Evolutionary conservation across 495 filamentous ascomycete species (phyloP), one percentile per base, ranked within the genome.

Genomic region (Aspergillus homomorphus): DNA sequence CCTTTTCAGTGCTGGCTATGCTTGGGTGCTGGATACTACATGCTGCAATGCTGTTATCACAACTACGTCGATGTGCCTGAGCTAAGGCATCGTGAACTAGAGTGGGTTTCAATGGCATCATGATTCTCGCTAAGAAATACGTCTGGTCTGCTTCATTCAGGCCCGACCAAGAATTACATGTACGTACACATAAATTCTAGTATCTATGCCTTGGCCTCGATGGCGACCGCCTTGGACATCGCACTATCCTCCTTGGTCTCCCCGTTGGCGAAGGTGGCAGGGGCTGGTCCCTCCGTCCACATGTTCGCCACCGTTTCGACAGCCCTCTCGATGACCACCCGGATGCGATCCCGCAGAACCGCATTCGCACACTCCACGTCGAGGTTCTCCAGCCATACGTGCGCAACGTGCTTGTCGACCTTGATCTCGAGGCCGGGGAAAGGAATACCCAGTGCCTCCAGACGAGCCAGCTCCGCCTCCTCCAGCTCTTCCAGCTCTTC

Each of bases 291-390:
- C 45, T 71, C 66, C 19, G 73, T 66, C 85, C 85, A 87, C 62
- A 97, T 75, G 28, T 89, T 89, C 53, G 90, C 89, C 4, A 92
- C 87, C 16, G 90, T 89, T 77, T 96, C 94, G n/a, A 95, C 85
- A 2, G 89, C 91, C 62, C 94, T 77, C 69, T 98, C 94, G 24
- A 97, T 89, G 19, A 98, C 90, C 3, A 89, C 89, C 62, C 87
- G 82, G 7, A 98, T 88, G 48, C 94, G 76, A 67, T 95, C 90
- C 56, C 81, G 81, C 67, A 95, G 78, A 49, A 89, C 82, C 62
- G 82, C 74, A 61, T 87, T 89, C 24, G 71, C 74, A 70, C 92
- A 92, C 70, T 98, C 95, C 0, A 98, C 90, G 63, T 93, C 90
- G 48, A 98, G 69, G 48, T 86, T 83, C 78, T 98, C 93, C 28